Percentiles rank a stretch among this genome's conserved stretches.
Evolutionary conservation across 176 grass and related monocot genomes (phyloP).

Genomic region (Raddia distichophylla): DNA sequence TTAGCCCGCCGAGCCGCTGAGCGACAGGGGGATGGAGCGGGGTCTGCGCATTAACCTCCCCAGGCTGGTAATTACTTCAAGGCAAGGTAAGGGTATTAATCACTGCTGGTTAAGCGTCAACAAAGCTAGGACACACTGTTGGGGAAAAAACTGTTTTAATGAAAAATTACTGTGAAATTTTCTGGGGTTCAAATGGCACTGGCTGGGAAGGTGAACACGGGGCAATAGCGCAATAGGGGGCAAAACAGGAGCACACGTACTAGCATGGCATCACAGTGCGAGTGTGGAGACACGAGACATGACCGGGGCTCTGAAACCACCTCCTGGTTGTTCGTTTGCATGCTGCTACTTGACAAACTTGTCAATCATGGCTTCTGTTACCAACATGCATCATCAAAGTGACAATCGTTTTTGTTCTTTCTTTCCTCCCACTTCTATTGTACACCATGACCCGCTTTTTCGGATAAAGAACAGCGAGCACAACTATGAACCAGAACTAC

Average conservation of each 20-base stretch:
- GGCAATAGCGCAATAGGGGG: too few species aligned
- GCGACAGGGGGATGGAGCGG: not conserved
- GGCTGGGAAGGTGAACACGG: too few species aligned
- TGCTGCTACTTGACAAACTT: slow-evolving; percentile 50
- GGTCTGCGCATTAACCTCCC: not conserved
- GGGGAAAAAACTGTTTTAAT: too few species aligned
- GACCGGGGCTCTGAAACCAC: not conserved
- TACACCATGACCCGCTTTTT: not conserved
- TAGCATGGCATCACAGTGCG: not conserved
- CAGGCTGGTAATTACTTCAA: slow-evolving; percentile 26
- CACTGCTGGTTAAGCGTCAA: not conserved
- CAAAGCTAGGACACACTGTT: not conserved
- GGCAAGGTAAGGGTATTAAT: slow-evolving; percentile 25
- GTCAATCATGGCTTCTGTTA: slow-evolving; percentile 44
- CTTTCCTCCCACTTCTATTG: not conserved
- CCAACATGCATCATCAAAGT: slow-evolving; percentile 31
- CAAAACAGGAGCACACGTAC: not conserved
- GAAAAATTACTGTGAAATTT: too few species aligned
- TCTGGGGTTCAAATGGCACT: too few species aligned
- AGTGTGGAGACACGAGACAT: not conserved
- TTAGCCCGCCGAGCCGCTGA: not conserved
- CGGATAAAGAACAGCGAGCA: not conserved
- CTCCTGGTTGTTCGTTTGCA: slow-evolving; percentile 5
- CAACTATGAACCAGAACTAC: not conserved
- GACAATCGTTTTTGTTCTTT: slow-evolving; percentile 41